These are phyloP conservation scores for Cystobasidiaceae sp. DNA, from an alignment of 1,284 basidiomycete species.

Conservation along the genomic window DNA sequence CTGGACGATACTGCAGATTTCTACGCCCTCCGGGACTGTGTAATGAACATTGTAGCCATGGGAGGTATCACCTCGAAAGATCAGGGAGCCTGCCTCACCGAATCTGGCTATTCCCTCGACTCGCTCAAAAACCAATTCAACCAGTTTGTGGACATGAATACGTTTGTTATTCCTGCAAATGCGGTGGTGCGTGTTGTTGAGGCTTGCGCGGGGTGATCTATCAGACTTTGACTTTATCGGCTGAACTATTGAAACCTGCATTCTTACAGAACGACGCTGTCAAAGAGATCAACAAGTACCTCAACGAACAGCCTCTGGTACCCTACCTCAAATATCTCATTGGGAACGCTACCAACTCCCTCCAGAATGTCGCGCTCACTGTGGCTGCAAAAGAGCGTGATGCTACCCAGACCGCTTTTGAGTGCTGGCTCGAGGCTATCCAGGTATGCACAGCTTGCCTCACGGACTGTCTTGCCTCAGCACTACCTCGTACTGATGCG, in stretches of 20 bases:
- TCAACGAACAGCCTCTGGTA: constrained; percentile 3
- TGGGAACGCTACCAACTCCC: constrained; percentile 13
- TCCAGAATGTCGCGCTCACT: constrained; percentile 22
- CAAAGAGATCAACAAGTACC: constrained; percentile 7
- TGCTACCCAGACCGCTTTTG: constrained; percentile 18
- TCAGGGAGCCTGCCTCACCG: constrained; percentile 18
- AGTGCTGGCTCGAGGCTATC: constrained; percentile 23
- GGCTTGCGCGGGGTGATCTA: neutral
- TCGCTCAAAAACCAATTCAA: constrained; percentile 13
- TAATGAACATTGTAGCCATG: constrained; percentile 23
- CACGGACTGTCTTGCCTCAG: neutral
- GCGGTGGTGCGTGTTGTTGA: neutral
- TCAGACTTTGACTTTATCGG: neutral
- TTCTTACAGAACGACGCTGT: constrained; percentile 6
- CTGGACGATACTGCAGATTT: constrained; percentile 24
- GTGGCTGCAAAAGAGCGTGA: constrained; percentile 22
- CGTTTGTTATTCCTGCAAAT: constrained; percentile 22
- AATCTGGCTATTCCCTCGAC: constrained; percentile 17
- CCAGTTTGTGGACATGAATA: constrained; percentile 24
- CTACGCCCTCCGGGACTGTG: constrained; percentile 7
- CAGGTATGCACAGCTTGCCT: neutral
- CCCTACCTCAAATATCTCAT: constrained; percentile 24
- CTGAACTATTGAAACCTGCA: neutral
- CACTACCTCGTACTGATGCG: neutral
- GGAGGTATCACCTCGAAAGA: constrained; percentile 12